Evolutionary conservation across 1,284 basidiomycete genomes (phyloP), one percentile per base, ranked within the genome.

Genomic region (Rugosomyces carneus): DNA sequence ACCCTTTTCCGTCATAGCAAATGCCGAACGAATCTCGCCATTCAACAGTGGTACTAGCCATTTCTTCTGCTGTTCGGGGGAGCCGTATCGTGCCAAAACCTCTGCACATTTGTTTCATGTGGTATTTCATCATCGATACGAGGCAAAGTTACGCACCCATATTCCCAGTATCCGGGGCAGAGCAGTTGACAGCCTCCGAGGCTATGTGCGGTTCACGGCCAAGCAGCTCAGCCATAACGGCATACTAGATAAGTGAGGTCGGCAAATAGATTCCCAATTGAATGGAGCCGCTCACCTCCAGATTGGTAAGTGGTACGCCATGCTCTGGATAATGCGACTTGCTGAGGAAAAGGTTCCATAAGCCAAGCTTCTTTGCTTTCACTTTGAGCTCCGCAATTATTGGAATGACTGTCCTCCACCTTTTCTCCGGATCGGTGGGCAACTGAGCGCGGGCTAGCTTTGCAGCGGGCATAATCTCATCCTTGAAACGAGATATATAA

Each of bases 261-360:
- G 52, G 27, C 24, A 37, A 44, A 21, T 23, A 47, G 36, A 15
- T 26, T 27, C 23, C 27, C 27, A 38, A 26, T 18, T 19, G 37
- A 6, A 10, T 15, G 37, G 21, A 37, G 44, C 29, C 11, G 44
- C 74, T 37, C 53, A 91, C 90, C 75, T 98, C 94, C 45, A 99
- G 75, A 67, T 98, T 98, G 21, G 84, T 86, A 54, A 98, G 71
- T 11, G 88, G 84, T n/a, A 91, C 84, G 42, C 95, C 94, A 59
- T 81, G 75, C 54, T 87, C 76, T 21, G 92, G 92, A 66, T 95
- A 97, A 64, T 96, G 93, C 39, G 81, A 76, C 68, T 92, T 93
- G 75, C 89, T 93, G 52, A 98, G 72, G 77, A 98, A 98, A 36
- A 99, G 76, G 65, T 98, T 98, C 95, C 95, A 99, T 38, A 99